These are phyloP conservation scores for Bauhinia variegata DNA, from an alignment of 306 rosid genomes.

Conservation along the genomic window DNA sequence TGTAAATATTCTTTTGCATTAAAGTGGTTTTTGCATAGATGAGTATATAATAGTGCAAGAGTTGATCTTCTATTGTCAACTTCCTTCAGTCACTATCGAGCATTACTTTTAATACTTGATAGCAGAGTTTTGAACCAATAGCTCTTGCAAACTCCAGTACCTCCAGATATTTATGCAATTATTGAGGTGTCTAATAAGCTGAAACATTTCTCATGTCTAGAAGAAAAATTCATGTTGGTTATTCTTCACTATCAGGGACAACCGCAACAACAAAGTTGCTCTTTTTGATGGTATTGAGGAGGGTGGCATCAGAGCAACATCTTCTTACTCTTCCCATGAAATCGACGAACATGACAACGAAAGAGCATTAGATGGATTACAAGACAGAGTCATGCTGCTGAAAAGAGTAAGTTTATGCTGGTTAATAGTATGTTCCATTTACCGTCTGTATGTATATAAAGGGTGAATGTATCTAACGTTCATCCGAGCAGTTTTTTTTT, in stretches of 20 bases:
- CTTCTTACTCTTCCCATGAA: constrained; percentile 69
- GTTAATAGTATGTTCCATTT: constrained; percentile 1
- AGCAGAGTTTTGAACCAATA: no score
- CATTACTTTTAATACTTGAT: not conserved
- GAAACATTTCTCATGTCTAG: constrained; percentile 5
- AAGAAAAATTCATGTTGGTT: constrained; percentile 25
- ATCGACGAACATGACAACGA: constrained; percentile 94
- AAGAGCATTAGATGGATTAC: constrained; percentile 81
- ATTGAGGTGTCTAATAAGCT: constrained; percentile 13
- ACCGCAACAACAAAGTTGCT: constrained; percentile 48
- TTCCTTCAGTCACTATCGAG: not conserved
- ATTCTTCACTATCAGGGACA: constrained; percentile 37
- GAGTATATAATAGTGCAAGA: not conserved
- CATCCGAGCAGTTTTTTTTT: constrained; percentile 7
- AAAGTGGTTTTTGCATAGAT: not conserved
- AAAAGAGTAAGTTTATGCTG: constrained; percentile 67
- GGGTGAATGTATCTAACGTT: not conserved
- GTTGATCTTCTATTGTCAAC: not conserved
- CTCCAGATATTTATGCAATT: not conserved
- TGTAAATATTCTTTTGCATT: not conserved
- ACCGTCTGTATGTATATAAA: not conserved
- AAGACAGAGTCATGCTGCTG: constrained; percentile 86
- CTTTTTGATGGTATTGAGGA: constrained; percentile 62
- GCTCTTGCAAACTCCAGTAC: no score
- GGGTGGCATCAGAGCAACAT: constrained; percentile 53